Evolutionary conservation across 352 stramenopile species (phyloP), one percentile per base, ranked within the genome.

Genomic region (Phytophthora pini): DNA sequence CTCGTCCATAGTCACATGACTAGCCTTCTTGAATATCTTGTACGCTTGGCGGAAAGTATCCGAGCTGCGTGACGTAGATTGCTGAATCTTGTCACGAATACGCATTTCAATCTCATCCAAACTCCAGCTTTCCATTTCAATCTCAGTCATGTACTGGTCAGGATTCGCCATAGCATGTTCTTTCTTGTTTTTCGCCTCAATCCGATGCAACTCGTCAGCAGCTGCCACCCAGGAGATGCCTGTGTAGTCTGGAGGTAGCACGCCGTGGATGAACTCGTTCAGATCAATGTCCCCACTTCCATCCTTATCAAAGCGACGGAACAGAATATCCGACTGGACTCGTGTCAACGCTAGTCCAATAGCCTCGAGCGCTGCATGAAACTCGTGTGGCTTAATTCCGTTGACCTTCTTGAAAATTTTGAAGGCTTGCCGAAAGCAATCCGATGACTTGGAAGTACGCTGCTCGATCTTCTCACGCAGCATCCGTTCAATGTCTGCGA

Each of bases 351-450:
- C 55, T n/a, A 94, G 47, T 3, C 86, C 86, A 45, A 90, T 85
- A 0, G 65, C 54, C 32, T 88, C 80, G 0, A 94, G 52, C 0
- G 84, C 72, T 1, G 73, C 64, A 50, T 92, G 84, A 63, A 94
- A 93, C 38, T 94, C 84, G 36, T 87, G 62, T 1, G 81, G 81
- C 10, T 80, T 77, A 36, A 94, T 94, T n/a, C 82, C 82, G 45
- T 89, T 92, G 6, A 89, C 82, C 47, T 94, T 94, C 41, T 92
- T 92, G 59, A 94, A 94, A 54, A 94, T 92, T 32, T 74, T 75
- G 55, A 92, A 92, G 2, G 86, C 84, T 50, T 94, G 86, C 11
- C 86, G 72, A 53, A 94, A 94, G 52, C 86, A 92, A 51, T 94
- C 86, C 0, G 84, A 92, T 0, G 86, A 94, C 29, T 72, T 59